These are phyloP conservation scores for Rhodotorula diobovata DNA, from an alignment of 768 basidiomycete genomes.

Conservation along the genomic window DNA sequence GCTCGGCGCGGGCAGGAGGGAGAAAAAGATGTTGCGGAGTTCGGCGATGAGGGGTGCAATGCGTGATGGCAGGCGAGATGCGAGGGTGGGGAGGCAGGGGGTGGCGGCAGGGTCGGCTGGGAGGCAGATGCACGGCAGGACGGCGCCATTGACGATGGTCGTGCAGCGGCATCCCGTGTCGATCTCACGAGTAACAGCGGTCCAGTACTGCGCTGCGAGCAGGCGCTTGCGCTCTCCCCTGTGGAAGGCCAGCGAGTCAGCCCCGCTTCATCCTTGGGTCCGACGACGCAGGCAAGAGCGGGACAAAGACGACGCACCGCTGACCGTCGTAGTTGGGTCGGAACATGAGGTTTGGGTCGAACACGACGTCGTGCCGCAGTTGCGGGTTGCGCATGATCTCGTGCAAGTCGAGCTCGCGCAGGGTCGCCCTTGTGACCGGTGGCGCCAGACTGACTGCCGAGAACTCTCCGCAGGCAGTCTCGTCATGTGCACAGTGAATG, in stretches of 20 bases:
- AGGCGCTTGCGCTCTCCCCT: conserved; percentile 66
- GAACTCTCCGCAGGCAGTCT: neutral
- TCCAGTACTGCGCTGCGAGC: conserved; percentile 77
- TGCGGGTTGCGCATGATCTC: conserved; percentile 84
- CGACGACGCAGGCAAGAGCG: neutral
- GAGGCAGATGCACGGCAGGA: conserved; percentile 45
- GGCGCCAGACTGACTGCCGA: conserved; percentile 57
- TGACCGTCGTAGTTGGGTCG: conserved; percentile 45
- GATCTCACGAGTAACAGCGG: conserved; percentile 70
- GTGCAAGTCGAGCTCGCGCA: conserved; percentile 78
- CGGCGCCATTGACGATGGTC: conserved; percentile 52
- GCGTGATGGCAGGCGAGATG: conserved; percentile 58
- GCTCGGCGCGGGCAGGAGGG: conserved; percentile 32
- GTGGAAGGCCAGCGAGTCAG: conserved; percentile 50
- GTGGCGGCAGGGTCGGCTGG: neutral
- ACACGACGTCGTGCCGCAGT: conserved; percentile 55
- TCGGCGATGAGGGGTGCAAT: conserved; percentile 66
- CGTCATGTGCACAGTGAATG: neutral
- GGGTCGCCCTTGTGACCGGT: conserved; percentile 72
- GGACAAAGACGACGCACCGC: conserved; percentile 14
- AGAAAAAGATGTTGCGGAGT: conserved; percentile 70
- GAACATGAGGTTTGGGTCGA: conserved; percentile 46
- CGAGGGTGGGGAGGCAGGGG: neutral
- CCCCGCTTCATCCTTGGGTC: neutral
- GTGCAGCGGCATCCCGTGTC: conserved; percentile 77